Conservation (phyloP, 2,329 filamentous ascomycete species). For the Colletotrichum orbiculare region DNA sequence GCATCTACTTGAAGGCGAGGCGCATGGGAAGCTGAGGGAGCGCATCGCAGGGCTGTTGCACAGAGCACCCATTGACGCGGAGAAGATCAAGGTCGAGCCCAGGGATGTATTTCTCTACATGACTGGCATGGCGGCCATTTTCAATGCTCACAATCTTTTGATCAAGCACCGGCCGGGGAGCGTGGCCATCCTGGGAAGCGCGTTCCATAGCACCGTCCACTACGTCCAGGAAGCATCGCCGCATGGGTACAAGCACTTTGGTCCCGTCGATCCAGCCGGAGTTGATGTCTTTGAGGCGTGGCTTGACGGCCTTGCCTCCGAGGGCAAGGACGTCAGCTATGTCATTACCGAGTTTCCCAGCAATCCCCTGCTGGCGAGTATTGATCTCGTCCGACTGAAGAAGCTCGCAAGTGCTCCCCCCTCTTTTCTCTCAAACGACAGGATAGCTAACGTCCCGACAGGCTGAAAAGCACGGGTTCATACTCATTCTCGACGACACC, state of each 20-base stretch:
- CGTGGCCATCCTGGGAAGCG: slow-evolving; percentile 59
- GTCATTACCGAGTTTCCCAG: slow-evolving; percentile 59
- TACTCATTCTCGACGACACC: slow-evolving; percentile 61
- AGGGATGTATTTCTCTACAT: slow-evolving; percentile 64
- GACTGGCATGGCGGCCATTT: slow-evolving; percentile 66
- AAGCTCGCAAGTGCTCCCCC: slow-evolving; percentile 21
- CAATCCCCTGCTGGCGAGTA: slow-evolving; percentile 49
- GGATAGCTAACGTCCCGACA: not conserved
- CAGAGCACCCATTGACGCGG: slow-evolving; percentile 49
- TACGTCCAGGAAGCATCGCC: slow-evolving; percentile 57
- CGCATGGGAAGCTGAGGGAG: slow-evolving; percentile 51
- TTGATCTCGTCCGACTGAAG: slow-evolving; percentile 46
- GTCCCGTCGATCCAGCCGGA: slow-evolving; percentile 52
- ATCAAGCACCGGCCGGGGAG: slow-evolving; percentile 46
- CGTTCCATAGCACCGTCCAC: slow-evolving; percentile 62
- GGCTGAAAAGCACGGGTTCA: slow-evolving; percentile 55
- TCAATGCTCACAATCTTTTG: slow-evolving; percentile 53
- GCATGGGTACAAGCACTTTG: slow-evolving; percentile 60
- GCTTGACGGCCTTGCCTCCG: slow-evolving; percentile 52
- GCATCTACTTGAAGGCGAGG: slow-evolving; percentile 50
- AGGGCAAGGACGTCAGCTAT: slow-evolving; percentile 54
- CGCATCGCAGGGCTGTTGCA: slow-evolving; percentile 55
- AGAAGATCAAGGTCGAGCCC: slow-evolving; percentile 39
- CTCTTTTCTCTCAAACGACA: not conserved
- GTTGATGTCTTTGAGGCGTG: slow-evolving; percentile 58